phyloP scores from a whole-genome alignment of 305 asterid species.

The Caryopteris hybrid region DNA sequence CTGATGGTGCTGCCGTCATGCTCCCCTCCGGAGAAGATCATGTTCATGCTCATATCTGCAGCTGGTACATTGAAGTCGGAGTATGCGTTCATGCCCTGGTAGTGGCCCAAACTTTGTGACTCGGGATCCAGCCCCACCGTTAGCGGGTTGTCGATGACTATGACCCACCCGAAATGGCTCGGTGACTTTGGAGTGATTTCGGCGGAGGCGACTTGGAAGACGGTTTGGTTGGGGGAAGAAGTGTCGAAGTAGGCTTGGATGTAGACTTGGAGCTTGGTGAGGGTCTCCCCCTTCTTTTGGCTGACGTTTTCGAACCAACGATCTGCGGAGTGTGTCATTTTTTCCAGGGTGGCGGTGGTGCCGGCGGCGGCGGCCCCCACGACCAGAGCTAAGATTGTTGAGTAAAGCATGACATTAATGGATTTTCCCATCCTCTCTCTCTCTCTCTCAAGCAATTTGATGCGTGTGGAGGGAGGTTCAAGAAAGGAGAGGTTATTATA shows the following conservation, averaged over 20 bases:
- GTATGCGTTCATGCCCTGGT: conserved; percentile 18
- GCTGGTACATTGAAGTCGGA: conserved; percentile 10
- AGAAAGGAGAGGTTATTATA: background rate
- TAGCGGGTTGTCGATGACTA: conserved; percentile 20
- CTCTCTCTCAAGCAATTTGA: background rate
- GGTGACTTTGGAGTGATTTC: conserved; percentile 5
- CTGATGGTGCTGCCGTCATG: conserved; percentile 20
- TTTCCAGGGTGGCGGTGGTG: background rate
- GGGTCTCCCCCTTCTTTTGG: background rate
- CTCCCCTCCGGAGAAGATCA: conserved; percentile 4
- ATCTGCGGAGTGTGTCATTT: background rate
- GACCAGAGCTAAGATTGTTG: background rate
- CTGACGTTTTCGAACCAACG: conserved; percentile 2
- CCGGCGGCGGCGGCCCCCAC: background rate
- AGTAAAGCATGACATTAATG: background rate
- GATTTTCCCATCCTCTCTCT: background rate
- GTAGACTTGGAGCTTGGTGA: conserved; percentile 23
- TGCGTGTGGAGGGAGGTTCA: background rate
- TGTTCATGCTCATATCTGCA: conserved; percentile 11
- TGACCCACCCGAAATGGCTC: conserved; percentile 19
- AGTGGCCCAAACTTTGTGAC: conserved; percentile 14
- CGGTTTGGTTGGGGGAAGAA: conserved; percentile 12
- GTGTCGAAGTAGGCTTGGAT: conserved; percentile 24
- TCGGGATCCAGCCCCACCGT: conserved; percentile 8
- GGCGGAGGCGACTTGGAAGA: conserved; percentile 12